Percentiles rank a stretch among this genome's conserved stretches.
These are phyloP conservation scores for Xylaria sp. DNA, from an alignment of 2,329 filamentous ascomycete species.

Conservation along the genomic window DNA sequence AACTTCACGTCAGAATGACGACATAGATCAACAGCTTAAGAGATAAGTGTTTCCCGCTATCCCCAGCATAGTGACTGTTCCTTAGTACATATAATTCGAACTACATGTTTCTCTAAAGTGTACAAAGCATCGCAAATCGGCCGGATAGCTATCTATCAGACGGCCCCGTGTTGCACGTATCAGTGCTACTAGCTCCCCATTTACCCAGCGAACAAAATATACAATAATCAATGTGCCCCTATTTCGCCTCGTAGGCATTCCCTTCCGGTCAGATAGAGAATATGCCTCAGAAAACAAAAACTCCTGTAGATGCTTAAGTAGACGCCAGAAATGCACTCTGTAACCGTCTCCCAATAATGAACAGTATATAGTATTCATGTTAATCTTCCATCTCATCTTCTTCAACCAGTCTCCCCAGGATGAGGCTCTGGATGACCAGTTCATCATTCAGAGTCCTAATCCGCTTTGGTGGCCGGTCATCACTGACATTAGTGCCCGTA, in stretches of 20 bases:
- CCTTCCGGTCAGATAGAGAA: slow-evolving; percentile 6
- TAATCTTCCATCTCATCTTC: slow-evolving; percentile 53
- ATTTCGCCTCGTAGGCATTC: background rate
- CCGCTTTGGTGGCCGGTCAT: slow-evolving; percentile 51
- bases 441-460: slow-evolving; percentile 80
- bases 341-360: slow-evolving; percentile 7
- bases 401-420: slow-evolving; percentile 79
- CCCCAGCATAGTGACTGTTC: background rate
- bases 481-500: slow-evolving; percentile 33
- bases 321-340: slow-evolving; percentile 27
- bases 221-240: background rate
- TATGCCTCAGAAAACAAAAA: background rate
- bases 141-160: background rate
- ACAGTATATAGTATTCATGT: background rate
- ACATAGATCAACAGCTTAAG: background rate
- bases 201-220: background rate
- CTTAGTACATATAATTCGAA: background rate
- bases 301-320: slow-evolving; percentile 21
- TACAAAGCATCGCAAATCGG: background rate
- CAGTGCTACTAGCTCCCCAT: background rate
- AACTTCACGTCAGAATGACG: background rate
- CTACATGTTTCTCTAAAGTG: background rate
- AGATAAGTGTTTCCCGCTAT: background rate
- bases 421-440: slow-evolving; percentile 89
- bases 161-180: background rate